Percentiles rank a stretch among this genome's conserved stretches.
phyloP scores from a whole-genome alignment of 2,329 filamentous ascomycete genomes.

The Talaromyces islandicus region DNA sequence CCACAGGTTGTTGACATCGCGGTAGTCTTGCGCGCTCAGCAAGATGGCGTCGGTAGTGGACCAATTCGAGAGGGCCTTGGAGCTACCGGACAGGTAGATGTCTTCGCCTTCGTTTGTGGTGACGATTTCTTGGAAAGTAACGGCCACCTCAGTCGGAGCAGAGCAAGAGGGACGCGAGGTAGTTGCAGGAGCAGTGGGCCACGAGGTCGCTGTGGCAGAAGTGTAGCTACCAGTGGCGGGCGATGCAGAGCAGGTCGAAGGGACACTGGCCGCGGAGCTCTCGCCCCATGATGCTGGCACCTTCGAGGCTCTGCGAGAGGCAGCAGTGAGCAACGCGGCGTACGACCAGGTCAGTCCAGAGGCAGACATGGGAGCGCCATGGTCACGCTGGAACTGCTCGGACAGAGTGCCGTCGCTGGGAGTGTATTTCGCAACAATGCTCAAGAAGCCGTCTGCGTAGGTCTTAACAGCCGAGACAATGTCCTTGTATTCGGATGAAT shows the following conservation, averaged over 20 bases:
- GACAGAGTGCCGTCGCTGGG: slow-evolving; percentile 22
- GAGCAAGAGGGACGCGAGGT: slow-evolving; percentile 14
- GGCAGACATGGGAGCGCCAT: slow-evolving; percentile 31
- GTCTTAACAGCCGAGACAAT: slow-evolving; percentile 55
- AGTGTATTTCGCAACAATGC: slow-evolving; percentile 28
- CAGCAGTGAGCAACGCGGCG: slow-evolving; percentile 30
- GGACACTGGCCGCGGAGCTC: slow-evolving; percentile 12
- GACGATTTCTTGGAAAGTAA: slow-evolving; percentile 58
- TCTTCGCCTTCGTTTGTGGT: slow-evolving; percentile 57
- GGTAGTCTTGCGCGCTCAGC: slow-evolving; percentile 56
- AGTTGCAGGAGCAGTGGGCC: slow-evolving; percentile 12
- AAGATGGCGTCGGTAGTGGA: slow-evolving; percentile 48
- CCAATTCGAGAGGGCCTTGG: slow-evolving; percentile 58
- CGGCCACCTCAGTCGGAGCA: slow-evolving; percentile 42
- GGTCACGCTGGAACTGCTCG: slow-evolving; percentile 31
- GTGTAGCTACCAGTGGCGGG: slow-evolving; percentile 20
- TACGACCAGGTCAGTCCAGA: slow-evolving; percentile 38
- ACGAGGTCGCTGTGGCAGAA: slow-evolving; percentile 19
- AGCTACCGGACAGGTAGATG: slow-evolving; percentile 60
- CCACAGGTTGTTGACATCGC: slow-evolving; percentile 57
- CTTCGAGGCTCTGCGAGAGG: slow-evolving; percentile 13
- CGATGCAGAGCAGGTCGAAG: slow-evolving; percentile 17
- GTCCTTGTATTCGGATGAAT: slow-evolving; percentile 39
- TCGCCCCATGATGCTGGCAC: slow-evolving; percentile 20
- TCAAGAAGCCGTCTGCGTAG: slow-evolving; percentile 55